Percentiles rank a stretch among this genome's conserved stretches.
Evolutionary conservation across 2,329 filamentous ascomycete genomes (phyloP).

Genomic region (Nemania sp.): DNA sequence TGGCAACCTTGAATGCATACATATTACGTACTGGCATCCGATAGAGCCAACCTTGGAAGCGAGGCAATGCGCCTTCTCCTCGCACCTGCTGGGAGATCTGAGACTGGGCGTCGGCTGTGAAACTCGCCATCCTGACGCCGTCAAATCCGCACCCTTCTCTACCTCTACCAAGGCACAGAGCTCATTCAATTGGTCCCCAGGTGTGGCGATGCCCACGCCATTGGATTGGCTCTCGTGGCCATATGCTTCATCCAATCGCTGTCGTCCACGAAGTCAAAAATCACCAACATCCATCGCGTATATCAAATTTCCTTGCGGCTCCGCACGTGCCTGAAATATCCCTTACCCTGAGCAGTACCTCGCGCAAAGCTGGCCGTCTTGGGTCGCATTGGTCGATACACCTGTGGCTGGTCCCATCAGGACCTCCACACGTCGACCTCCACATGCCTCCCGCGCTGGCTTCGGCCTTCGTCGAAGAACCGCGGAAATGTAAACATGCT

Average conservation of each 20-base stretch:
- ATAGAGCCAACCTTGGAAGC: neutral
- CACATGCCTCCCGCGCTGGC: constrained; percentile 3
- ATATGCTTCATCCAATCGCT: constrained; percentile 10
- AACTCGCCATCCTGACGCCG: constrained; percentile 4
- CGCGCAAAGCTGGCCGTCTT: neutral
- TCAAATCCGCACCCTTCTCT: constrained; percentile 1
- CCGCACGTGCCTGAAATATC: constrained; percentile 1
- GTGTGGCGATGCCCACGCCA: neutral
- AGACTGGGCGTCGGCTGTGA: constrained; percentile 4
- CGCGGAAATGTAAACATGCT: neutral
- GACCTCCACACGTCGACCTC: neutral
- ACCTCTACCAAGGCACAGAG: neutral
- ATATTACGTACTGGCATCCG: neutral
- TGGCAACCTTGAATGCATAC: constrained; percentile 1
- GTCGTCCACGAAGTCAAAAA: constrained; percentile 17
- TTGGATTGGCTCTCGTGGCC: neutral
- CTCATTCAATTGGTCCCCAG: neutral
- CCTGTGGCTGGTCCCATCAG: neutral
- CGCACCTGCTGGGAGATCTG: neutral
- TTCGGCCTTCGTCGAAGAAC: neutral
- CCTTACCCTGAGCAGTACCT: constrained; percentile 11
- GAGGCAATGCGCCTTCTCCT: neutral
- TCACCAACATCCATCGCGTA: constrained; percentile 3
- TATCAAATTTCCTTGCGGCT: constrained; percentile 18
- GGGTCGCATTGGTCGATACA: neutral